These are phyloP conservation scores for Pythium vanterpoolii DNA, from an alignment of 352 stramenopile genomes.

Conservation along the genomic window DNA sequence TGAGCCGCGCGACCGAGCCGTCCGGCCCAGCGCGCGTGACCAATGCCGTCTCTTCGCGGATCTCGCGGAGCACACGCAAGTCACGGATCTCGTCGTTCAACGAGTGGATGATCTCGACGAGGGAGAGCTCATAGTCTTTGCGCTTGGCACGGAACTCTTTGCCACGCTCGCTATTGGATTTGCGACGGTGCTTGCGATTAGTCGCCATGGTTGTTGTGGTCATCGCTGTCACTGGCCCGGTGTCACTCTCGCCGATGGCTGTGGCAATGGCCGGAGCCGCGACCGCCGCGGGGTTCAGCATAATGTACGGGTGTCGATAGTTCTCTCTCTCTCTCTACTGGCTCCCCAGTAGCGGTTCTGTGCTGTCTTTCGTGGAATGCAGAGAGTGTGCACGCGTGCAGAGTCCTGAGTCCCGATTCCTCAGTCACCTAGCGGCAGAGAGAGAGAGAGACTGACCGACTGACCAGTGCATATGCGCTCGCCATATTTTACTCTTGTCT, in stretches of 20 bases:
- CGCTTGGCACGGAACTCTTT: constrained; percentile 54
- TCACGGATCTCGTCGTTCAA: constrained; percentile 25
- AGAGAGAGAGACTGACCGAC: too few relatives aligned
- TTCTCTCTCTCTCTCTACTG: neutral
- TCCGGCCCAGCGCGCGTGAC: constrained; percentile 5
- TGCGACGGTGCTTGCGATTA: constrained; percentile 20
- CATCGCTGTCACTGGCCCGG: neutral
- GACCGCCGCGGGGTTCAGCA: neutral
- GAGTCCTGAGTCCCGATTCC: too few relatives aligned
- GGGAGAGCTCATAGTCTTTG: constrained; percentile 41
- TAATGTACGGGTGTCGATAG: neutral
- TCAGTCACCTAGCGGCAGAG: too few relatives aligned
- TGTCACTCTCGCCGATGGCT: neutral
- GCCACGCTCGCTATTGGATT: constrained; percentile 66
- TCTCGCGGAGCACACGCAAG: constrained; percentile 21
- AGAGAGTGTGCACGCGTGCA: neutral
- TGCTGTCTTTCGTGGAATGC: too few relatives aligned
- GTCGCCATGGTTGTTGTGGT: too few relatives aligned
- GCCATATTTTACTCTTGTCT: too few relatives aligned
- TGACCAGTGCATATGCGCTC: too few relatives aligned
- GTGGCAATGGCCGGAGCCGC: neutral
- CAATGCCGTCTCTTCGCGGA: constrained; percentile 15
- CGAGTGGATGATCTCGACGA: constrained; percentile 26
- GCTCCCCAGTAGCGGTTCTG: too few relatives aligned
- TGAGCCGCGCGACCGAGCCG: constrained; percentile 28